Percentiles rank a stretch among this genome's conserved stretches.
phyloP scores from a whole-genome alignment of 345 rosid genomes.

The Eucalyptus cloeziana region DNA sequence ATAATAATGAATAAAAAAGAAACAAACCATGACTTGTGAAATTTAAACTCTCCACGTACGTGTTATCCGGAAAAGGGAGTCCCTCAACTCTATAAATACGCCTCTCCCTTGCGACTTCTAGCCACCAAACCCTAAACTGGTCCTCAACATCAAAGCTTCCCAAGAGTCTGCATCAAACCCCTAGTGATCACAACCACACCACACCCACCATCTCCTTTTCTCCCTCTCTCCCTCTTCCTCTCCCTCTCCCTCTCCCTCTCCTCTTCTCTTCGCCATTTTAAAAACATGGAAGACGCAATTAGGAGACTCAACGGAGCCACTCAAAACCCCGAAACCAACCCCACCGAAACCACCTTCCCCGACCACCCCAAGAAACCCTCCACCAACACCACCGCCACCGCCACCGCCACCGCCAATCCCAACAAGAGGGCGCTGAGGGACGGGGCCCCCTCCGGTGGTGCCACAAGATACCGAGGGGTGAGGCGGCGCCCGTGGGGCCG shows the following conservation, averaged over 20 bases:
- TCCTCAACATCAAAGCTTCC: background rate
- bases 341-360: background rate
- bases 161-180: background rate
- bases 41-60: background rate
- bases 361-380: background rate
- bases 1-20: background rate
- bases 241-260: background rate
- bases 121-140: background rate
- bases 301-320: background rate
- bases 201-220: background rate
- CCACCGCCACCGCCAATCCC: background rate
- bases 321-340: background rate
- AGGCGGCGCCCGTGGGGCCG: slow-evolving; percentile 97
- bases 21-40: background rate
- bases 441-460: background rate
- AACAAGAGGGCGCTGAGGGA: background rate
- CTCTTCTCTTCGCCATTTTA: background rate
- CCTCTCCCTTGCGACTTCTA: background rate
- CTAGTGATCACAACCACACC: background rate
- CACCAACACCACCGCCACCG: background rate
- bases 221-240: background rate
- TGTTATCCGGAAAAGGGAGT: background rate
- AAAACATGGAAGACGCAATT: background rate
- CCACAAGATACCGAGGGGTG: slow-evolving; percentile 88
- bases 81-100: background rate